Percentiles rank a stretch among this genome's conserved stretches.
Evolutionary conservation across 2,329 filamentous ascomycete species (phyloP).

Genomic region (Hansfordia pulvinata): DNA sequence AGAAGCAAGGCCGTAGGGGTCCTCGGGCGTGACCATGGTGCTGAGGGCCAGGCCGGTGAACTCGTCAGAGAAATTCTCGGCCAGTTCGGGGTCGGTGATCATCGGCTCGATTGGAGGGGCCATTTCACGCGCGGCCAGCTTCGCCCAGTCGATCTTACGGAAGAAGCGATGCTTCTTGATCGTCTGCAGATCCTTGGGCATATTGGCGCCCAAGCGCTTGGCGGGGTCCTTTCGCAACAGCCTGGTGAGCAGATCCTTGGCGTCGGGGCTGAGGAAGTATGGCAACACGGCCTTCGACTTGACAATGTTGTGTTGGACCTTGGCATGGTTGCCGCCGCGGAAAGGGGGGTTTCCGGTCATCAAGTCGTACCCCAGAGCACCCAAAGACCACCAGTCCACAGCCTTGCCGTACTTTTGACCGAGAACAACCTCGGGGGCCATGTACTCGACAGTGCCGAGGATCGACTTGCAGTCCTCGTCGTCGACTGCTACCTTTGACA

Average conservation of each 20-base stretch:
- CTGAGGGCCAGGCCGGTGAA: conserved; percentile 81
- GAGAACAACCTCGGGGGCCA: conserved; percentile 89
- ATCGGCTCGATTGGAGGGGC: conserved; percentile 84
- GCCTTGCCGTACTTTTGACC: conserved; percentile 84
- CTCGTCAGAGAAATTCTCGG: conserved; percentile 90
- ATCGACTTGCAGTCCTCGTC: conserved; percentile 67
- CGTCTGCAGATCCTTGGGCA: conserved; percentile 72
- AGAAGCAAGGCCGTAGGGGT: conserved; percentile 23
- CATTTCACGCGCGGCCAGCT: conserved; percentile 67
- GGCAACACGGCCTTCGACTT: conserved; percentile 82
- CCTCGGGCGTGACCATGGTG: conserved; percentile 41
- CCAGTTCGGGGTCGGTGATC: conserved; percentile 88
- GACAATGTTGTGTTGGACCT: conserved; percentile 91
- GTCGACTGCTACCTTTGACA: conserved; percentile 82
- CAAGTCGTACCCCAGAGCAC: conserved; percentile 81
- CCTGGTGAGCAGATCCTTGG: conserved; percentile 84
- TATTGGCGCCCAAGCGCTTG: conserved; percentile 78
- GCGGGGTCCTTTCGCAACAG: conserved; percentile 83
- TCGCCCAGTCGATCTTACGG: conserved; percentile 89
- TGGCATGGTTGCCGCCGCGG: conserved; percentile 78
- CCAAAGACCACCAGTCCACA: conserved; percentile 98
- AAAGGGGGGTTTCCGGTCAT: conserved; percentile 90
- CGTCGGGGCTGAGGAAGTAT: conserved; percentile 82
- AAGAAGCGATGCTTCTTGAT: conserved; percentile 96
- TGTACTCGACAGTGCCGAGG: conserved; percentile 93